phyloP scores from a whole-genome alignment of 345 rosid genomes.

The Hibiscus mutabilis region DNA sequence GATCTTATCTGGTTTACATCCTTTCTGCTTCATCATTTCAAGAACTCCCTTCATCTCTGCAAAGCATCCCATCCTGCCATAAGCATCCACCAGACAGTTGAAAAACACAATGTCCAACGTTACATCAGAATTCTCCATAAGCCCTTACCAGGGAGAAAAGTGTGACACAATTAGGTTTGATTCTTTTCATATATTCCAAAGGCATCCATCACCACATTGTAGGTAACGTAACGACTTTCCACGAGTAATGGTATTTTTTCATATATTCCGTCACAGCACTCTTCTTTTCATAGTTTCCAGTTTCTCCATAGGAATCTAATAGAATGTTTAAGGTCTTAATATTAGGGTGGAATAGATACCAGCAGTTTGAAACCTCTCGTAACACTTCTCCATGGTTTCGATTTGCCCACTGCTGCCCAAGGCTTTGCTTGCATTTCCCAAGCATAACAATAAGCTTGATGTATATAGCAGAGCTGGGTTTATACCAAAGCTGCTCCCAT shows the following conservation, averaged over 20 bases:
- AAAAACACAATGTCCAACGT: constrained; percentile 69
- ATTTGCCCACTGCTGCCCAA: no score
- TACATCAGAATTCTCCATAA: constrained; percentile 74
- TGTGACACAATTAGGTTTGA: constrained; percentile 79
- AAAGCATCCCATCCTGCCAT: constrained; percentile 76
- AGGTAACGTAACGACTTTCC: constrained; percentile 92
- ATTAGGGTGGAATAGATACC: constrained; percentile 90
- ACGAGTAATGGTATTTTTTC: constrained; percentile 87
- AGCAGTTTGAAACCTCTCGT: constrained; percentile 83
- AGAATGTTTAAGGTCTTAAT: constrained; percentile 84
- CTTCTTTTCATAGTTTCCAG: constrained; percentile 71
- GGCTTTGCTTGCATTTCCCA: constrained; percentile 70
- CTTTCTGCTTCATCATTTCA: constrained; percentile 33
- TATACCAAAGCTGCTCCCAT: constrained; percentile 83
- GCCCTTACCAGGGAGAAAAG: constrained; percentile 79
- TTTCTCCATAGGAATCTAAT: constrained; percentile 78
- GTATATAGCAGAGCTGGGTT: constrained; percentile 55
- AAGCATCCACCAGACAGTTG: constrained; percentile 86
- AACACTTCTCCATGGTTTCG: constrained; percentile 77
- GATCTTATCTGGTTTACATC: constrained; percentile 64
- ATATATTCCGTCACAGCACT: constrained; percentile 89
- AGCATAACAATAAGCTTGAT: constrained; percentile 84
- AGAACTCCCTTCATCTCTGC: constrained; percentile 66
- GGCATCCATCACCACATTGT: constrained; percentile 50
- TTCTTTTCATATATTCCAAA: constrained; percentile 46